Evolutionary conservation across 495 filamentous ascomycete species (phyloP).

Genomic region (Podospora conica): DNA sequence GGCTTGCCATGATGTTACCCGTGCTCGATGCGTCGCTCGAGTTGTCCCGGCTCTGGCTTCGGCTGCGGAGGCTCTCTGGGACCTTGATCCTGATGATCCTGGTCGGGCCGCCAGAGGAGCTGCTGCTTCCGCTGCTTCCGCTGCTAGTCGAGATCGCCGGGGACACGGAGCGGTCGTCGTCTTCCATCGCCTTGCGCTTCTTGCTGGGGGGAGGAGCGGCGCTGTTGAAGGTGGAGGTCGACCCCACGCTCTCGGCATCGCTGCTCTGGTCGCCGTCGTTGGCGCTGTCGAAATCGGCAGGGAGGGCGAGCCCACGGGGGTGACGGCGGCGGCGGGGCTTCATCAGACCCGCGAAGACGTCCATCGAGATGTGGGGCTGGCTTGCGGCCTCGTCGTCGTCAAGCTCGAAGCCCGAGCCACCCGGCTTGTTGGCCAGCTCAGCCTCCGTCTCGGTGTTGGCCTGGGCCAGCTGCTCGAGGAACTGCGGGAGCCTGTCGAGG

Average conservation of each 20-base stretch:
- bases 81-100: slow-evolving; percentile 21
- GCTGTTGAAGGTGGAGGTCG: background rate
- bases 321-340: slow-evolving; percentile 16
- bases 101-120: slow-evolving; percentile 7
- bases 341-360: slow-evolving; percentile 17
- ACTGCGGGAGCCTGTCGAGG: slow-evolving; percentile 19
- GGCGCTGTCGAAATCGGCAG: slow-evolving; percentile 6
- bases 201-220: background rate
- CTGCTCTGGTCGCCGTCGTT: slow-evolving; percentile 2
- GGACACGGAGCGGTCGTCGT: background rate
- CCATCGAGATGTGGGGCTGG: slow-evolving; percentile 22
- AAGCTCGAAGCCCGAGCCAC: slow-evolving; percentile 9
- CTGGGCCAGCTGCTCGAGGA: slow-evolving; percentile 24
- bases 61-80: background rate
- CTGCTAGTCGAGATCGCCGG: background rate
- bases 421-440: slow-evolving; percentile 17
- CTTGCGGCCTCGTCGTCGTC: slow-evolving; percentile 10
- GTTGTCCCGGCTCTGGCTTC: slow-evolving; percentile 3
- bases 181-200: slow-evolving; percentile 21
- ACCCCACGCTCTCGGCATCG: background rate
- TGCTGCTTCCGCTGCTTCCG: slow-evolving; percentile 9
- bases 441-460: slow-evolving; percentile 24
- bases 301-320: slow-evolving; percentile 11
- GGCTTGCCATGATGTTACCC: background rate
- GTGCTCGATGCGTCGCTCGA: slow-evolving; percentile 5